Percentiles rank a stretch among this genome's conserved stretches.
These are phyloP conservation scores for Russula lepida DNA, from an alignment of 768 basidiomycete genomes.

Conservation along the genomic window DNA sequence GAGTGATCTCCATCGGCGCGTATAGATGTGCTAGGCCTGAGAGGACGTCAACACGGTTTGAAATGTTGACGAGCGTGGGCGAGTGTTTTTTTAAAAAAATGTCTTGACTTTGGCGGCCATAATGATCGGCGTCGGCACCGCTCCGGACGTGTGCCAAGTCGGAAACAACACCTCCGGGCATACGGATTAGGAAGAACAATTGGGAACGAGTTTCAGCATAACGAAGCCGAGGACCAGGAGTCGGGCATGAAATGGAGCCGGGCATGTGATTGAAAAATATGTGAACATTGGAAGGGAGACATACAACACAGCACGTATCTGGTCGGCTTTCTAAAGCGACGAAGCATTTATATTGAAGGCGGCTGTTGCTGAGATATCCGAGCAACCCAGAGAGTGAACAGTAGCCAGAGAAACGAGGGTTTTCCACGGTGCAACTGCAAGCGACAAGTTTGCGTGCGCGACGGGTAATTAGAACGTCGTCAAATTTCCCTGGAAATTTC, in stretches of 20 bases:
- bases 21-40: background rate
- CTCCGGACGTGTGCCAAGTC: background rate
- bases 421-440: background rate
- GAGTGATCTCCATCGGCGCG: background rate
- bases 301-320: no score
- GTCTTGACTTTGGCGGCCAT: background rate
- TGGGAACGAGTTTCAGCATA: background rate
- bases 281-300: no score
- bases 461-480: background rate
- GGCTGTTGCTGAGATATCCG: background rate
- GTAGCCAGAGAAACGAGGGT: background rate
- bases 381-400: no score
- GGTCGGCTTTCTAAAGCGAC: no score
- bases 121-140: background rate
- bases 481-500: background rate
- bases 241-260: background rate
- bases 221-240: slow-evolving; percentile 10
- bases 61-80: background rate
- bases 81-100: background rate
- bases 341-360: background rate
- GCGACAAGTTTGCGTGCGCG: background rate
- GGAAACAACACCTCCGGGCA: background rate
- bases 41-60: background rate
- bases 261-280: background rate
- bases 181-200: background rate